Base-by-base conservation (phyloP, 2,329 filamentous ascomycete genomes). In the Penicillium capsulatum region DNA sequence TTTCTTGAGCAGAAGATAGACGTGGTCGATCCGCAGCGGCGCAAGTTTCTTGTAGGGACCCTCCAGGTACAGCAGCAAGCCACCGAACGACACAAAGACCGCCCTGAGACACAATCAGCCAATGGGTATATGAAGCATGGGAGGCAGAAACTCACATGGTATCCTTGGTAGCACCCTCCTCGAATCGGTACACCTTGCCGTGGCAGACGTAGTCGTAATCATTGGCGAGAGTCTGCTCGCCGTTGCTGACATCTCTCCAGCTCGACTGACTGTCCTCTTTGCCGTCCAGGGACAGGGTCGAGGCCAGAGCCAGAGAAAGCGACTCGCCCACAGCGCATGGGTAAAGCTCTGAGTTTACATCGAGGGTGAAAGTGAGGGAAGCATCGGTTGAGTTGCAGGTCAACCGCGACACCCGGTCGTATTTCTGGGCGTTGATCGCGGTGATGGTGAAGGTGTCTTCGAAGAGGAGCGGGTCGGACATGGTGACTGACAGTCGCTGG, bases 41-140 rank as follows among this genome's bases (percentile, higher is more conserved):
- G 86, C 94, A 48, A 98, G 79, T 73, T 95, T 96, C 75, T 92
- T 94, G 67, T 94, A 92, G 2, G 92, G 92, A 4, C 94, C 92
- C 59, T 95, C 86, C 40, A 98, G 76, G 57, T 84, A 88, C 70
- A 97, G 83, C 57, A 98, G 70, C 50, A 98, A 72, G 6, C 92
- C 92, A 33, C 92, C 92, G 58, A 96, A 98, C 1, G 89, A 95
- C 54, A 94, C 77, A 68, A 91, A 98, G 17, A 89, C 87, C 65
- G 95, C 94, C 64, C 91, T 97, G 17, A 10, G 19, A 16, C n/a
- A n/a, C n/a, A n/a, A n/a, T n/a, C n/a, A 16, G 14, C 14, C 16
- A 19, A 27, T 16, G 4, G 3, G 3, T 16, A 3, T 11, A 4
- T 14, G 24, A 19, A 16, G 14, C 14, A 17, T 33, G 17, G 7